Percentiles rank a stretch among this genome's conserved stretches.
Conservation (phyloP, 1,284 basidiomycete species). For the Ustilago tritici region DNA sequence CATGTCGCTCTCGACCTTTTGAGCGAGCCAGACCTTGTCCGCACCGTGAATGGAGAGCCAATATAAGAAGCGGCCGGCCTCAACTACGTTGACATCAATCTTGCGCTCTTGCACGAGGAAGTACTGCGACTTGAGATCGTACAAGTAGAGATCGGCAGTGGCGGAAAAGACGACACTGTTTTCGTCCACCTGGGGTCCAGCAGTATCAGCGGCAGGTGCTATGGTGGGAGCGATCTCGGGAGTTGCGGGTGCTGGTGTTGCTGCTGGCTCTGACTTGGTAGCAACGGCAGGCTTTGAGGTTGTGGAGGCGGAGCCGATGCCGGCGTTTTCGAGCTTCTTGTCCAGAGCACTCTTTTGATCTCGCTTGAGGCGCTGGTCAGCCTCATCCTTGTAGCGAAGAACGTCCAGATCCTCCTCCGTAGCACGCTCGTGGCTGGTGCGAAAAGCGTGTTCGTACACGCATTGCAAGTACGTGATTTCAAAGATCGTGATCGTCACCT, state of each 20-base stretch:
- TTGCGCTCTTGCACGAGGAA: slow-evolving; percentile 80
- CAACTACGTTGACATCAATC: slow-evolving; percentile 78
- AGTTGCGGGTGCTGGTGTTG: slow-evolving; percentile 5
- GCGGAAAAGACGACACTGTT: slow-evolving; percentile 44
- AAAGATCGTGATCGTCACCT: slow-evolving; percentile 85
- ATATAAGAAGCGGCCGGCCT: slow-evolving; percentile 73
- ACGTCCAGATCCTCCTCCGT: slow-evolving; percentile 68
- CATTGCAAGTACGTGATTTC: slow-evolving; percentile 93
- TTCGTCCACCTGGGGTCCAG: slow-evolving; percentile 33
- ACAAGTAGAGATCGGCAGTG: slow-evolving; percentile 75
- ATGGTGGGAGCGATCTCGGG: slow-evolving; percentile 26
- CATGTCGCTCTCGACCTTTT: slow-evolving; percentile 75
- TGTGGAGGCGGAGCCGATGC: slow-evolving; percentile 19
- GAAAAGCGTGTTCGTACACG: slow-evolving; percentile 79
- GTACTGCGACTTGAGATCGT: slow-evolving; percentile 78
- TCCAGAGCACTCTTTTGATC: slow-evolving; percentile 30
- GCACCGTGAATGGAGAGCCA: slow-evolving; percentile 75
- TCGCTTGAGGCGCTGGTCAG: slow-evolving; percentile 32
- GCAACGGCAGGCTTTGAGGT: not conserved
- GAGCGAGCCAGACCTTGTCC: slow-evolving; percentile 76
- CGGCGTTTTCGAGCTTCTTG: slow-evolving; percentile 38
- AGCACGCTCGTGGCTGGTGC: slow-evolving; percentile 63
- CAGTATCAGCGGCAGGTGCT: slow-evolving; percentile 38
- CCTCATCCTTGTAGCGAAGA: slow-evolving; percentile 66
- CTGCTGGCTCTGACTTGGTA: slow-evolving; percentile 14